Base-by-base conservation (phyloP, 2,329 filamentous ascomycete species). In the Xylaria sp. region DNA sequence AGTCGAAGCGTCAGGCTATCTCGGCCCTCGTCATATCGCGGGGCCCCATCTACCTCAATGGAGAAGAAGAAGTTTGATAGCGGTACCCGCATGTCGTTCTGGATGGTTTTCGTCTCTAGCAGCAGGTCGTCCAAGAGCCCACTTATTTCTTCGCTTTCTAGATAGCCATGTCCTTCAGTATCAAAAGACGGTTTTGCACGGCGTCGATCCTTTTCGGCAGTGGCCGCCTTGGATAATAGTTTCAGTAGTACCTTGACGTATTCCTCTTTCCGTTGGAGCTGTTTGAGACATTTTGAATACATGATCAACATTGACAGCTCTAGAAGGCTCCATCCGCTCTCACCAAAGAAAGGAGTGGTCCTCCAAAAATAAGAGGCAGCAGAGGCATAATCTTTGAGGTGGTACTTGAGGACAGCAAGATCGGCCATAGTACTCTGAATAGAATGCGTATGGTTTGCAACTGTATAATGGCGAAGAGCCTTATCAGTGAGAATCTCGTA, bases 231-330 rank as follows among this genome's bases (percentile, higher is more conserved):
- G 7, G 86, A 87, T 11, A 96, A 80, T 1, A 97, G 81, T 73
- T 91, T 91, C 15, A 97, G 82, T 9, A 93, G 85, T 9, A 92
- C 89, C 27, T 88, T 87, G 17, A 94, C 89, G 73, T 94, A 96
- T 68, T 97, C 93, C 59, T 95, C 91, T 66, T 89, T 89, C 15
- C 89, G 88, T 55, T 91, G 84, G 31, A 97, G 85, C 72, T 92
- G 86, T 70, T 92, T 90, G 31, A 99, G 84, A 77, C 94, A 98
- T 55, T 87, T 86, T 0, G 92, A 88, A 76, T 97, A 96, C 85
- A 97, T 91, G 70, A 92, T 87, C 5, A 98, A 85, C 86, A 97
- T 92, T 0, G 91, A 91, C 3, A 93, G 83, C 75, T 98, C 94
- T 13, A 97, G 83, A 0, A 90, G 82, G 60, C 86, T 89, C 94